phyloP scores from a whole-genome alignment of 2,329 filamentous ascomycete genomes.

The Colletotrichum cereale region DNA sequence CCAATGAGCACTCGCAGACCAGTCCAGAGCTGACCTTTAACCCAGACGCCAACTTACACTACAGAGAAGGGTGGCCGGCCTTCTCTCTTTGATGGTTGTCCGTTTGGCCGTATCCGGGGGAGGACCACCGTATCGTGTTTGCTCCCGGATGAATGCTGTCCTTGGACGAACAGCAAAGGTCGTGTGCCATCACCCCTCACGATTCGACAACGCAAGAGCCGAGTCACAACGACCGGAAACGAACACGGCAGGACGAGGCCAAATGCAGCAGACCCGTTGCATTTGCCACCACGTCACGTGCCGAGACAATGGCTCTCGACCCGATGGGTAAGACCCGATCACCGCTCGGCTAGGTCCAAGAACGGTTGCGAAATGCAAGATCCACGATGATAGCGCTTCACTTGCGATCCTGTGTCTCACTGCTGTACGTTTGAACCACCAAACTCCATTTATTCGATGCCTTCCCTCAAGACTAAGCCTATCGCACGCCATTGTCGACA shows the following conservation, averaged over 20 bases:
- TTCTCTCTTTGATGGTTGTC: neutral
- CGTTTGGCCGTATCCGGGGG: slow-evolving; percentile 20
- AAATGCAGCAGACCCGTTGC: slow-evolving; percentile 25
- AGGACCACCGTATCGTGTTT: slow-evolving; percentile 6
- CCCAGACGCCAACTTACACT: neutral
- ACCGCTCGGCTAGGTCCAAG: slow-evolving; percentile 3
- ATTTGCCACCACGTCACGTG: slow-evolving; percentile 20
- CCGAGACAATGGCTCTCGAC: slow-evolving; percentile 16
- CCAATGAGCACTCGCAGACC: neutral
- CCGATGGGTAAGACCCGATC: slow-evolving; percentile 1
- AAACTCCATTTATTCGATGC: slow-evolving; percentile 29
- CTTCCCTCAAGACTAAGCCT: slow-evolving; percentile 24
- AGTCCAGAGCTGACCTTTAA: neutral
- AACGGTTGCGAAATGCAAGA: slow-evolving; percentile 8
- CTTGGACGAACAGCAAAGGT: neutral
- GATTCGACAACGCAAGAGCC: slow-evolving; percentile 9
- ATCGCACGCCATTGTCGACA: slow-evolving; percentile 30
- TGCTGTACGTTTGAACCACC: neutral
- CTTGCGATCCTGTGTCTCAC: neutral
- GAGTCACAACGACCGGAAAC: slow-evolving; percentile 21
- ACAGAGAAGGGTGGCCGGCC: neutral
- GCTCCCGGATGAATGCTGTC: slow-evolving; percentile 17
- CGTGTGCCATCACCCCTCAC: neutral
- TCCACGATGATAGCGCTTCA: neutral
- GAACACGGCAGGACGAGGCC: slow-evolving; percentile 19